Conservation (phyloP, 768 basidiomycete species). For the Boletus vinaceobasis region DNA sequence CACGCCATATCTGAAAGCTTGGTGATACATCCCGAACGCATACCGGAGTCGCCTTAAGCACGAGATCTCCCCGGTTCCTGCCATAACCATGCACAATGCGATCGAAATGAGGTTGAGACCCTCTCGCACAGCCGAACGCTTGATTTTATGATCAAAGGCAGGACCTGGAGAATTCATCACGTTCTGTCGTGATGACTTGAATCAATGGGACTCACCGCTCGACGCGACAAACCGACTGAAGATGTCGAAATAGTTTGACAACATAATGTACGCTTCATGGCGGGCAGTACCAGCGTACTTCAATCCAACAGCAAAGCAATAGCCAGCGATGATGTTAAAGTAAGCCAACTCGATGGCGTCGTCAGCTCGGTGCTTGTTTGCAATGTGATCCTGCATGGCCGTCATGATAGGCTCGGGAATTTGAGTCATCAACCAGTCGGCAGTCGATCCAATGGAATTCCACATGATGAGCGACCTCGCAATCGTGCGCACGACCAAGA, state of each 20-base stretch:
- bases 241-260: conserved; percentile 78
- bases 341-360: conserved; percentile 85
- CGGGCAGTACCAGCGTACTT: conserved; percentile 94
- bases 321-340: conserved; percentile 86
- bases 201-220: conserved; percentile 47
- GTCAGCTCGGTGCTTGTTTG: conserved; percentile 47
- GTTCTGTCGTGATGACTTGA: background rate
- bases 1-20: conserved; percentile 77
- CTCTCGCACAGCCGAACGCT: conserved; percentile 81
- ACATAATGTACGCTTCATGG: conserved; percentile 80
- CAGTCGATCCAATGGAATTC: conserved; percentile 67
- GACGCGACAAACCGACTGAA: conserved; percentile 70
- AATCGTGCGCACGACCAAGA: conserved; percentile 79
- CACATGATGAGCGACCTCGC: conserved; percentile 83
- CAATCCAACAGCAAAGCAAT: conserved; percentile 86
- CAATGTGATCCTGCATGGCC: conserved; percentile 51
- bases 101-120: conserved; percentile 86
- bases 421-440: conserved; percentile 69
- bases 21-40: conserved; percentile 82
- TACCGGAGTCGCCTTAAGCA: conserved; percentile 84
- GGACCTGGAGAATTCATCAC: conserved; percentile 44
- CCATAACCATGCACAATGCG: conserved; percentile 90
- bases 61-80: conserved; percentile 92
- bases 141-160: conserved; percentile 84
- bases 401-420: conserved; percentile 65